Evolutionary conservation across 2,329 filamentous ascomycete species (phyloP), one percentile per base, ranked within the genome.

Genomic region (Aureobasidium subglaciale): DNA sequence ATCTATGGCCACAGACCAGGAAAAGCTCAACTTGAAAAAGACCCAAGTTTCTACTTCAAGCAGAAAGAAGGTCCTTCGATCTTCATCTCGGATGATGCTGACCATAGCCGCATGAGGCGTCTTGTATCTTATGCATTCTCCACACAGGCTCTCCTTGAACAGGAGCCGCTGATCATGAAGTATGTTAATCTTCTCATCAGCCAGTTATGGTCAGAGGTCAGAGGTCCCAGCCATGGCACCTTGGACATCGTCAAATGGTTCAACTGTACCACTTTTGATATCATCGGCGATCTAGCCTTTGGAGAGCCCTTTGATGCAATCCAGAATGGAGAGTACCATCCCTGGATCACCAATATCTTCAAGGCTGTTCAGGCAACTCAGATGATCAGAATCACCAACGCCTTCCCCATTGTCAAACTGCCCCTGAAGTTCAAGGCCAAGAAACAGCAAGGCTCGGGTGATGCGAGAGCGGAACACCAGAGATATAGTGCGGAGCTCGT

Each of bases 41-140:
- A 61, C 54, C 45, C 81, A 22, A 13, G 74, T 73, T 7, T 74
- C 73, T 0, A 83, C 81, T 52, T 55, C 70, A 32, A 24, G 50
- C 9, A 37, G 58, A 20, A 43, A 61, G 22, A 60, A 59, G n/a
- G 2, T 29, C 27, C 5, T 29, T 6, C 27, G 27, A 5, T 29
- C 27, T 29, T 10, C 27, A 6, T 6, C 27, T 6, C 5, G 5
- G 27, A 29, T 29, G 27, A 29, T 10, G 27, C 27, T 29, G 5
- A 5, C 10, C 27, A 29, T 29, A 6, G 5, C 10, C 27, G 27
- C 10, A 61, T 70, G 52, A 65, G 70, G 3, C 64, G 65, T n/a
- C 68, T 67, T 16, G 32, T 75, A 1, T 63, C 70, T 0, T 67
- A 72, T 43, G 69, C 71, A 2, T 75, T 76, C 59, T 70, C 67